These are phyloP conservation scores for Boletus barrowsii DNA, from an alignment of 768 basidiomycete species.

Conservation along the genomic window DNA sequence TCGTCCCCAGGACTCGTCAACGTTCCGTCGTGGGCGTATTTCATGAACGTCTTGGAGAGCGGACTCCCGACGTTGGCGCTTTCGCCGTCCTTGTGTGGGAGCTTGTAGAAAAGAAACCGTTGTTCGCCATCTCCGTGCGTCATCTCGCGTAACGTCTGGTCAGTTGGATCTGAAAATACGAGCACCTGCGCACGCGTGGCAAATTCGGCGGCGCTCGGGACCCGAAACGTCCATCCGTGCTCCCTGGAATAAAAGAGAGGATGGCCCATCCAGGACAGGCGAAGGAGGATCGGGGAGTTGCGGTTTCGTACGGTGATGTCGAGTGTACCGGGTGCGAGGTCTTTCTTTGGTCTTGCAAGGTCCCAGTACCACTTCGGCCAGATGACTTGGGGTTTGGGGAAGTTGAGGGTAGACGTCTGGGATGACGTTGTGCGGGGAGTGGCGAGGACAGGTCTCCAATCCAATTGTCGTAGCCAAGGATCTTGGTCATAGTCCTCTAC, in stretches of 20 bases:
- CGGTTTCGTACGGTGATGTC: slow-evolving; percentile 85
- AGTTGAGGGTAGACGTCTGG: slow-evolving; percentile 14
- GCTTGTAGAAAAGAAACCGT: slow-evolving; percentile 76
- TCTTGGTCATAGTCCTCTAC: slow-evolving; percentile 33
- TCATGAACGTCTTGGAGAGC: slow-evolving; percentile 84
- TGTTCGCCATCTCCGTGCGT: slow-evolving; percentile 33
- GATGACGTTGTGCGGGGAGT: neutral
- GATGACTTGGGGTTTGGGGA: slow-evolving; percentile 42
- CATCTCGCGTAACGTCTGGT: slow-evolving; percentile 54
- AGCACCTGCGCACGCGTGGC: slow-evolving; percentile 46
- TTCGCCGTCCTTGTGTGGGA: slow-evolving; percentile 96
- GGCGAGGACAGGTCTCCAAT: slow-evolving; percentile 50
- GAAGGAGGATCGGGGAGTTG: slow-evolving; percentile 79
- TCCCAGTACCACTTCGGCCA: slow-evolving; percentile 99
- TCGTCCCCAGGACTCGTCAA: slow-evolving; percentile 78
- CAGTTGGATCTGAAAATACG: slow-evolving; percentile 60
- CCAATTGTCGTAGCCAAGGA: slow-evolving; percentile 61
- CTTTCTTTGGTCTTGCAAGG: slow-evolving; percentile 69
- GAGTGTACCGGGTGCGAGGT: slow-evolving; percentile 62
- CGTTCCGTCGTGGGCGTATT: slow-evolving; percentile 83
- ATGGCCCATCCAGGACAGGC: slow-evolving; percentile 82
- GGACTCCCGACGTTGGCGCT: slow-evolving; percentile 92
- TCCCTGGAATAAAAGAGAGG: slow-evolving; percentile 83
- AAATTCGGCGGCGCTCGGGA: slow-evolving; percentile 48
- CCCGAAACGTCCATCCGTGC: slow-evolving; percentile 91